Evolutionary conservation across 495 filamentous ascomycete species (phyloP).

Genomic region (Penicillium diatomitis): DNA sequence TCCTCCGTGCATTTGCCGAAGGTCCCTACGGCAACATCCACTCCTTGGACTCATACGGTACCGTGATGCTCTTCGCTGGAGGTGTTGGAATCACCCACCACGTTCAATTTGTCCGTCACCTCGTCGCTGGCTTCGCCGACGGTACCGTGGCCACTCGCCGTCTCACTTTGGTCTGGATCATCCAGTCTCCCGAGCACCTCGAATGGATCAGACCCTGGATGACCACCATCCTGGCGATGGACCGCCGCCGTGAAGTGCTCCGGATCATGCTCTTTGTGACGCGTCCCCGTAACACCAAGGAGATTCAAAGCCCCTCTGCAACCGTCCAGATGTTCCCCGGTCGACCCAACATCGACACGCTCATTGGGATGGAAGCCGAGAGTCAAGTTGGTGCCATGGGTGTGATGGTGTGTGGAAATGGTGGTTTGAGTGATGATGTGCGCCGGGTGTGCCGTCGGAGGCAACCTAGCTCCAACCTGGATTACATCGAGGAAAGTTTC

Average conservation of each 20-base stretch:
- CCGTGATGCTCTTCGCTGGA: slow-evolving; percentile 80
- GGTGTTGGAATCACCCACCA: slow-evolving; percentile 93
- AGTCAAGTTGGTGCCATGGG: slow-evolving; percentile 77
- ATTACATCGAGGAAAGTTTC: slow-evolving; percentile 84
- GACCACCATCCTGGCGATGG: slow-evolving; percentile 73
- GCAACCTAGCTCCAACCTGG: slow-evolving; percentile 55
- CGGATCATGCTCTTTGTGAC: slow-evolving; percentile 84
- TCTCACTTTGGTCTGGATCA: slow-evolving; percentile 81
- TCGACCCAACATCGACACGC: slow-evolving; percentile 67
- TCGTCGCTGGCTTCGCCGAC: slow-evolving; percentile 63
- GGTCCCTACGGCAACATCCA: slow-evolving; percentile 83
- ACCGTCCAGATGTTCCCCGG: slow-evolving; percentile 82
- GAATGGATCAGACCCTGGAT: slow-evolving; percentile 95
- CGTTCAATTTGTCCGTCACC: slow-evolving; percentile 74
- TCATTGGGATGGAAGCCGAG: slow-evolving; percentile 68
- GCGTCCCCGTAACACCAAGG: slow-evolving; percentile 60
- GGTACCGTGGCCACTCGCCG: slow-evolving; percentile 71
- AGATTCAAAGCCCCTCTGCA: slow-evolving; percentile 57
- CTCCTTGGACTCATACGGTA: slow-evolving; percentile 80
- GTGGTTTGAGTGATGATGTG: slow-evolving; percentile 75
- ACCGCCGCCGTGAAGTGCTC: slow-evolving; percentile 65
- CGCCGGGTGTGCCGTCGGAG: slow-evolving; percentile 59
- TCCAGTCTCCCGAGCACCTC: slow-evolving; percentile 75
- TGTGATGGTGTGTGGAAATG: slow-evolving; percentile 85
- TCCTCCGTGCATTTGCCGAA: slow-evolving; percentile 58